phyloP scores from a whole-genome alignment of 78 protist species.

The Dictyostelium purpureum region DNA sequence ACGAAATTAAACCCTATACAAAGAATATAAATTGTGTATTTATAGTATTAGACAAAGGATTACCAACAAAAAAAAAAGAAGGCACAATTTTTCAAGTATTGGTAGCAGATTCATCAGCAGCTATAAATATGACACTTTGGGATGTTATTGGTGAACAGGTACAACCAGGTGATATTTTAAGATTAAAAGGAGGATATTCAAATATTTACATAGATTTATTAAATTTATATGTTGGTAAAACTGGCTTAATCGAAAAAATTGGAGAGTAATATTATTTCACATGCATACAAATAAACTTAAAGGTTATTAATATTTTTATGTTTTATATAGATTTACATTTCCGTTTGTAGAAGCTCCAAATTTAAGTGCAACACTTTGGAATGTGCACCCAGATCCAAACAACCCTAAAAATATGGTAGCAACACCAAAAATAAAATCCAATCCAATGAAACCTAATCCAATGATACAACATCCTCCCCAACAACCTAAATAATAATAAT shows the following conservation, averaged over 20 bases:
- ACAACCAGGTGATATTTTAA: constrained; percentile 70
- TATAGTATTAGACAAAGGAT: constrained; percentile 58
- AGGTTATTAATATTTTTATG: neutral
- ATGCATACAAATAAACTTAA: too few relatives aligned
- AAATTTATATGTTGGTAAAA: constrained; percentile 59
- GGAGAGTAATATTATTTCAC: constrained; percentile 16
- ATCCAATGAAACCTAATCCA: neutral
- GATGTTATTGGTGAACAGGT: constrained; percentile 59
- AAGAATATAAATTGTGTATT: constrained; percentile 50
- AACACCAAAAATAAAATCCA: neutral
- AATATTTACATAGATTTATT: constrained; percentile 33
- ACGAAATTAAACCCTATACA: constrained; percentile 50
- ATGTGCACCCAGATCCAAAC: constrained; percentile 15
- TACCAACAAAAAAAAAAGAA: constrained; percentile 50
- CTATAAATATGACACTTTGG: constrained; percentile 66
- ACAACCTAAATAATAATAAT: neutral
- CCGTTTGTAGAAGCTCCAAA: constrained; percentile 59
- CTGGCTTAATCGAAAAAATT: constrained; percentile 61
- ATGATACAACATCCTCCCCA: neutral
- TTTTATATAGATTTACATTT: constrained; percentile 16
- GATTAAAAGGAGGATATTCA: constrained; percentile 67
- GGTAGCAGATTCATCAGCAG: constrained; percentile 62
- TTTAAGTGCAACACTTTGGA: constrained; percentile 33
- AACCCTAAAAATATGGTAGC: constrained; percentile 23
- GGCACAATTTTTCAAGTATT: constrained; percentile 39